Evolutionary conservation across 2,329 filamentous ascomycete species (phyloP).

Genomic region (Aspergillus sclerotialis): DNA sequence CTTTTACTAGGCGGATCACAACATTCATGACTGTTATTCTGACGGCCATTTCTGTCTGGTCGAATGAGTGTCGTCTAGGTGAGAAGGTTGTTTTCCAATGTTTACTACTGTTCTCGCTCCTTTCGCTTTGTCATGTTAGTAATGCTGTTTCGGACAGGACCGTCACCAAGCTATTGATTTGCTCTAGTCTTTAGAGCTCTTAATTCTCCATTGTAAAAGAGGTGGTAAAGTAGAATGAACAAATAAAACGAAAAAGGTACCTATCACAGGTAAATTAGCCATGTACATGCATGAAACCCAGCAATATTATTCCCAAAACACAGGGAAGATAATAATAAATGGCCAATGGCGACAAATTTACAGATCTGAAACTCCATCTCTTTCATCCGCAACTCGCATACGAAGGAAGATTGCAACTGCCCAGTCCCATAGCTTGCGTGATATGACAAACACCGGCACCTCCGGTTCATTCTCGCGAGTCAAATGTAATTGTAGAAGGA

Average conservation of each 20-base stretch:
- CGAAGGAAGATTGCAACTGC: constrained; percentile 26
- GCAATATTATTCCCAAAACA: background rate
- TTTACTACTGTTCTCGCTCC: background rate
- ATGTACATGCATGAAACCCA: no score
- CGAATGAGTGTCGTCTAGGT: background rate
- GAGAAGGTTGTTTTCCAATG: no score
- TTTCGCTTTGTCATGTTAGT: no score
- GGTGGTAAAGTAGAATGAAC: no score
- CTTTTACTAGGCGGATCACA: constrained; percentile 9
- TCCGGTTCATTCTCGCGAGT: constrained; percentile 55
- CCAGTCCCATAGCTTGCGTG: constrained; percentile 35
- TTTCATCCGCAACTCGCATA: constrained; percentile 27
- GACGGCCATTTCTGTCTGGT: background rate
- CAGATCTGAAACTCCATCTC: constrained; percentile 3
- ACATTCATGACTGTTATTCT: constrained; percentile 3
- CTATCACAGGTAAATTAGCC: no score
- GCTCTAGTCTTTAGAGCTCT: no score
- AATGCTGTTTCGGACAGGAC: no score
- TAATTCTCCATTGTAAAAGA: no score
- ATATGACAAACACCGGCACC: constrained; percentile 50
- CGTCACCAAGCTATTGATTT: no score
- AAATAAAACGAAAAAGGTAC: no score
- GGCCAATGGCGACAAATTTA: background rate
- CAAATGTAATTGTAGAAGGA: constrained; percentile 61
- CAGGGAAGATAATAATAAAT: background rate